phyloP scores from a whole-genome alignment of 768 basidiomycete species.

The Coprinopsis cinerea region DNA sequence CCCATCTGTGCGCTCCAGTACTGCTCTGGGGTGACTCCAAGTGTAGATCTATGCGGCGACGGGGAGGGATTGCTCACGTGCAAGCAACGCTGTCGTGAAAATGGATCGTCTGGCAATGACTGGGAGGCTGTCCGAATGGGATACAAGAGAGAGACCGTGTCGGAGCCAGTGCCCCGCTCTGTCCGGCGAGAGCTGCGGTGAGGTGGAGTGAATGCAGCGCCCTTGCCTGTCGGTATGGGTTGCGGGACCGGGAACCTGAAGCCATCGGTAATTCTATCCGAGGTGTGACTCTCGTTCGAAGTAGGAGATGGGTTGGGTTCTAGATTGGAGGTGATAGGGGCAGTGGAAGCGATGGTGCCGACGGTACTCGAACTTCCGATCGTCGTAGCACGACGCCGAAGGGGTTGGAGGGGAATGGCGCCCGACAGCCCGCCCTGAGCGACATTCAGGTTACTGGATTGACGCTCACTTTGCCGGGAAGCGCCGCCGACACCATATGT shows the following conservation, averaged over 20 bases:
- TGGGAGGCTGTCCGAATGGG: not conserved
- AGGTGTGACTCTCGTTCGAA: too few species aligned
- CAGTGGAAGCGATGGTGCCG: not conserved
- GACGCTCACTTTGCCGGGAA: not conserved
- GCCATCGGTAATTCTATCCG: too few species aligned
- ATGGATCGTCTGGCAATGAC: not conserved
- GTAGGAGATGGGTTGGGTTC: too few species aligned
- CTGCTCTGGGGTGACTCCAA: not conserved
- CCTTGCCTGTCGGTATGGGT: too few species aligned
- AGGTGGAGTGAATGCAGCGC: too few species aligned
- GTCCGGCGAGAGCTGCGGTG: too few species aligned
- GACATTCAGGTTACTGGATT: not conserved
- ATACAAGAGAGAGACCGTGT: not conserved
- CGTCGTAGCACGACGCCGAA: not conserved
- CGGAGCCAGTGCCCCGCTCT: too few species aligned
- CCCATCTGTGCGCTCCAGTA: slow-evolving; percentile 1
- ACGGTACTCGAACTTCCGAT: not conserved
- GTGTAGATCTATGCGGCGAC: not conserved
- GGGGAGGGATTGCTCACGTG: not conserved
- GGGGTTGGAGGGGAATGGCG: not conserved
- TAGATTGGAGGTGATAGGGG: not conserved
- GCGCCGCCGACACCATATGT: not conserved
- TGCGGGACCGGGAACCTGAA: too few species aligned
- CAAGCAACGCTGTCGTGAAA: not conserved
- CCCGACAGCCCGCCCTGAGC: not conserved